phyloP scores from a whole-genome alignment of 129 eudicot species.

The Saposhnikovia divaricata region DNA sequence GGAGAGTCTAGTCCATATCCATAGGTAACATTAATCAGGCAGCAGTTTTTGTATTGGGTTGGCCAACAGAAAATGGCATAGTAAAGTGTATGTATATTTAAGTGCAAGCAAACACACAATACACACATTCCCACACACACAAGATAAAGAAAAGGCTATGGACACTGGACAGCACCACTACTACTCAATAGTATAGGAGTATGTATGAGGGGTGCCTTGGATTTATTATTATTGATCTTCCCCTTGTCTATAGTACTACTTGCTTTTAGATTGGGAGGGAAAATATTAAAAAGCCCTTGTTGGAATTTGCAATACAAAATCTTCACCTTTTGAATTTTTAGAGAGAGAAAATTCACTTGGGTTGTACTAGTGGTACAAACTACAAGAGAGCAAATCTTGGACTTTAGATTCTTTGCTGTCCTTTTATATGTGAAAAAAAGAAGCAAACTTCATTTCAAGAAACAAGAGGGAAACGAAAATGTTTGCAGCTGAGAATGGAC shows the following conservation, averaged over 20 bases:
- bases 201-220: not conserved
- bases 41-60: slow-evolving; percentile 3
- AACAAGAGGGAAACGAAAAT: slow-evolving; percentile 17
- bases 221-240: not conserved
- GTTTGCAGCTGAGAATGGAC: slow-evolving; percentile 89
- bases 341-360: slow-evolving; percentile 6
- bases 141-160: not conserved
- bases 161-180: slow-evolving; percentile 1
- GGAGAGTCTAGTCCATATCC: slow-evolving; percentile 1
- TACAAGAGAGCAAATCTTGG: slow-evolving; percentile 1
- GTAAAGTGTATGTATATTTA: not conserved
- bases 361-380: not conserved
- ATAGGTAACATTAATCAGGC: not conserved
- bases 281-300: not conserved
- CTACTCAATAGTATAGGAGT: not conserved
- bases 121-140: slow-evolving; percentile 9
- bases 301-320: slow-evolving; percentile 4
- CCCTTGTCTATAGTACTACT: not conserved
- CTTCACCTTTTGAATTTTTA: not conserved
- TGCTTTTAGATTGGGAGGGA: not conserved
- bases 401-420: not conserved
- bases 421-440: not conserved
- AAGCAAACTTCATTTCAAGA: slow-evolving; percentile 1
- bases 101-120: slow-evolving; percentile 5
- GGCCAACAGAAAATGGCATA: slow-evolving; percentile 2